Evolutionary conservation across 2,329 filamentous ascomycete genomes (phyloP).

Genomic region (Allantophomopsis cytisporea): DNA sequence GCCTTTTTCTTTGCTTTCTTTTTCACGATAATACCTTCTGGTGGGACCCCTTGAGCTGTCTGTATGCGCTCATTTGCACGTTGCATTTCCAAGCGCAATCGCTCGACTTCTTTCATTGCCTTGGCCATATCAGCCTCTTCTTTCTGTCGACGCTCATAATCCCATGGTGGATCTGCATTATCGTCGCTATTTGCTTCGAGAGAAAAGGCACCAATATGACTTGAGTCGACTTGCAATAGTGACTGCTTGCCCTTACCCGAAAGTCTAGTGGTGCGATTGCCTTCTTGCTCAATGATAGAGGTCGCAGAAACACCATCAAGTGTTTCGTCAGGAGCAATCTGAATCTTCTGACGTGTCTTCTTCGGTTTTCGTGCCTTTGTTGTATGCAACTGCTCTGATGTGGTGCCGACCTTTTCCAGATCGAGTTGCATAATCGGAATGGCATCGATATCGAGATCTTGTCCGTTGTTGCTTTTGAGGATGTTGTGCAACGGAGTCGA

Average conservation of each 20-base stretch:
- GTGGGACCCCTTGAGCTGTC: slow-evolving; percentile 52
- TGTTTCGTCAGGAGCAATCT: slow-evolving; percentile 63
- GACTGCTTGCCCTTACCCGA: slow-evolving; percentile 41
- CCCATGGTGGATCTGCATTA: slow-evolving; percentile 24
- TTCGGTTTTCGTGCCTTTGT: slow-evolving; percentile 20
- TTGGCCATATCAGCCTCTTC: slow-evolving; percentile 83
- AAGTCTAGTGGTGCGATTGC: slow-evolving; percentile 38
- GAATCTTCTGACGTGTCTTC: slow-evolving; percentile 42
- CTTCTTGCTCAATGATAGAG: slow-evolving; percentile 34
- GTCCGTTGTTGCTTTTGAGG: slow-evolving; percentile 56
- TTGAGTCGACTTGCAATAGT: slow-evolving; percentile 78
- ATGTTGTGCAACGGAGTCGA: slow-evolving; percentile 74
- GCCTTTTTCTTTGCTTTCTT: slow-evolving; percentile 49
- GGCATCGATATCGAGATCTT: slow-evolving; percentile 77
- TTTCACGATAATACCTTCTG: slow-evolving; percentile 49
- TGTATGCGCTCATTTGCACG: slow-evolving; percentile 63
- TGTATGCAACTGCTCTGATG: slow-evolving; percentile 13
- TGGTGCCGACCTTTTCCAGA: slow-evolving; percentile 37
- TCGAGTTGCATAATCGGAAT: slow-evolving; percentile 94
- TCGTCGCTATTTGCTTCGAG: slow-evolving; percentile 37
- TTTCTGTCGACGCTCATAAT: slow-evolving; percentile 53
- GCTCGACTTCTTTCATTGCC: slow-evolving; percentile 81
- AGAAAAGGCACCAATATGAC: slow-evolving; percentile 59
- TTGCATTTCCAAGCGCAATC: slow-evolving; percentile 79
- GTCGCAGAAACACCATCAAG: slow-evolving; percentile 36